phyloP scores from a whole-genome alignment of 352 stramenopile species.

The Phytophthora melonis region DNA sequence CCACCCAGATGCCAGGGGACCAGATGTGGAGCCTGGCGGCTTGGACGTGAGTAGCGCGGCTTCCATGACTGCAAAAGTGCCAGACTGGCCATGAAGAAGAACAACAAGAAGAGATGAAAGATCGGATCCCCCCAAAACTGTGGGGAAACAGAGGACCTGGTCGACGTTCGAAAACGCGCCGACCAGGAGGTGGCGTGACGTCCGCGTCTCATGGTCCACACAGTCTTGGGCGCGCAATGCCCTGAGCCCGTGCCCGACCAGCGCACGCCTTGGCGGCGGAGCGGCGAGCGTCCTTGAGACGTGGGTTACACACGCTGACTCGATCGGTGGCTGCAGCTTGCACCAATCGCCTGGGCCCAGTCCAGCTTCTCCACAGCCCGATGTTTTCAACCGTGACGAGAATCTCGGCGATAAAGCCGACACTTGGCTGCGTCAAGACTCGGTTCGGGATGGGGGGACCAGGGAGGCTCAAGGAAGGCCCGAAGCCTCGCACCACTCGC shows the following conservation, averaged over 20 bases:
- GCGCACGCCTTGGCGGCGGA: constrained; percentile 1
- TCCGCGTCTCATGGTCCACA: not conserved
- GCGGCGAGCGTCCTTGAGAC: constrained; percentile 7
- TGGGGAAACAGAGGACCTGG: not conserved
- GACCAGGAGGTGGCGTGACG: not conserved
- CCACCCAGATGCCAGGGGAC: constrained; percentile 14
- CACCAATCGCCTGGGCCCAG: constrained; percentile 16
- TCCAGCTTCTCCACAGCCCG: constrained; percentile 19
- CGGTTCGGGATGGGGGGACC: constrained; percentile 35
- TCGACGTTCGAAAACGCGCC: not conserved
- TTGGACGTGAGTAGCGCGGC: constrained; percentile 21
- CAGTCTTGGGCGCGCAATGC: not conserved
- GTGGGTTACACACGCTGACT: constrained; percentile 36
- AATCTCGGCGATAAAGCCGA: constrained; percentile 23
- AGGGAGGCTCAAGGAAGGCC: constrained; percentile 19
- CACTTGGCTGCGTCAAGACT: constrained; percentile 31
- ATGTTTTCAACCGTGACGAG: constrained; percentile 34
- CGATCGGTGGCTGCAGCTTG: constrained; percentile 12
- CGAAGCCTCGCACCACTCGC: constrained; percentile 15
- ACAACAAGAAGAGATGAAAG: not conserved
- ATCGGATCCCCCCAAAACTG: no score
- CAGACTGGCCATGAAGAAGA: constrained; percentile 10
- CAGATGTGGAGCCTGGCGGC: not conserved
- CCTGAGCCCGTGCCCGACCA: constrained; percentile 1
- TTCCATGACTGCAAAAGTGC: constrained; percentile 16